Evolutionary conservation across 1,284 basidiomycete genomes (phyloP).

Genomic region (Tilletia caries): DNA sequence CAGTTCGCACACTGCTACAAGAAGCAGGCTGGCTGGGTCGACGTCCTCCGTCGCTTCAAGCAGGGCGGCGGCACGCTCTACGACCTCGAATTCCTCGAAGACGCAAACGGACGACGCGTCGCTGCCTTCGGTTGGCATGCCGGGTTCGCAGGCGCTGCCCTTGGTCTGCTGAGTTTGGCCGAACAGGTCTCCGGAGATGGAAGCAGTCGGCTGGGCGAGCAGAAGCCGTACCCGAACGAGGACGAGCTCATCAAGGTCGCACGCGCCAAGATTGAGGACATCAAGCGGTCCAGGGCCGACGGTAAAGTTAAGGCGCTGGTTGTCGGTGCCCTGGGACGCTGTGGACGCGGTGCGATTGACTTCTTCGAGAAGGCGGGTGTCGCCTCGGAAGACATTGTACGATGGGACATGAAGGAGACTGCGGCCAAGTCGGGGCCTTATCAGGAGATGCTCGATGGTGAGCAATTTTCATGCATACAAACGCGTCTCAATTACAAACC

Average conservation of each 20-base stretch:
- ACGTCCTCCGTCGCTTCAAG: constrained; percentile 82
- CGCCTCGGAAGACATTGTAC: constrained; percentile 73
- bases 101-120: constrained; percentile 78
- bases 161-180: constrained; percentile 79
- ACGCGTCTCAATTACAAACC: background rate
- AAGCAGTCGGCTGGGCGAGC: constrained; percentile 58
- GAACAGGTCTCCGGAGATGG: constrained; percentile 43
- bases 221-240: constrained; percentile 73
- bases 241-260: constrained; percentile 46
- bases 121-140: constrained; percentile 99
- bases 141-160: constrained; percentile 94
- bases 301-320: constrained; percentile 78
- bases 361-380: constrained; percentile 90
- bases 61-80: constrained; percentile 84
- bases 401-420: constrained; percentile 98
- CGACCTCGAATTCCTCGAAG: constrained; percentile 93
- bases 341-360: constrained; percentile 93
- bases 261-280: constrained; percentile 62
- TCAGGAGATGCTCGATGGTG: constrained; percentile 80
- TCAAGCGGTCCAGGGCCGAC: constrained; percentile 60
- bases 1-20: constrained; percentile 99
- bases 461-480: constrained; percentile 19
- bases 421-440: constrained; percentile 90
- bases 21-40: constrained; percentile 86
- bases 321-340: constrained; percentile 91